These are phyloP conservation scores for Colletotrichum nymphaeae DNA, from an alignment of 2,329 filamentous ascomycete genomes.

Conservation along the genomic window DNA sequence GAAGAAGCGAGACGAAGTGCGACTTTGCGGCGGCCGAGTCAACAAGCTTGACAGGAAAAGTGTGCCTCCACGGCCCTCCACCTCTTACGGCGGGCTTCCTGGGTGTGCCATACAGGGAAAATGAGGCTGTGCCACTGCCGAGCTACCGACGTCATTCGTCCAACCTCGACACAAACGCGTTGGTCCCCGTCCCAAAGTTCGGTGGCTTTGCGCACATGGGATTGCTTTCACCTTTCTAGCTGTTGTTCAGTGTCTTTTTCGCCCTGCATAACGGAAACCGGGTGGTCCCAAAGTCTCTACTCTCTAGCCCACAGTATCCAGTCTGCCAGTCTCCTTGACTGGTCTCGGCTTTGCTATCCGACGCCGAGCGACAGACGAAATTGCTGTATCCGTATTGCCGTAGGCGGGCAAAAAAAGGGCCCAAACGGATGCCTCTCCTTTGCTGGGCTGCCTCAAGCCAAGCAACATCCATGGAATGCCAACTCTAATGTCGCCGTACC, in stretches of 20 bases:
- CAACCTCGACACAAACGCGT: slow-evolving; percentile 4
- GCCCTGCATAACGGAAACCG: not conserved
- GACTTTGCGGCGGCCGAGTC: not conserved
- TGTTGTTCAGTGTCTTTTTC: not conserved
- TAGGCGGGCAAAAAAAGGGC: not conserved
- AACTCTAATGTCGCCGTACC: slow-evolving; percentile 1
- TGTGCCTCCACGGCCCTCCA: not conserved
- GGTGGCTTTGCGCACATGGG: slow-evolving; percentile 26
- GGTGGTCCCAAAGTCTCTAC: not conserved
- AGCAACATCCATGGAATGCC: slow-evolving; percentile 22
- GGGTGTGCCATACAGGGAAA: not conserved
- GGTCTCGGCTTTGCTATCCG: slow-evolving; percentile 24
- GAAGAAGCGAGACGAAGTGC: not conserved
- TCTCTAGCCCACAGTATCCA: not conserved
- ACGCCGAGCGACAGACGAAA: slow-evolving; percentile 28
- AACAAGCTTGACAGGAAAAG: not conserved
- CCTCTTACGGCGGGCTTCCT: not conserved
- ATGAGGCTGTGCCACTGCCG: slow-evolving; percentile 31
- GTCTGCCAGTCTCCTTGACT: not conserved
- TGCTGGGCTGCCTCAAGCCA: slow-evolving; percentile 20
- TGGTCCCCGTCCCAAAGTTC: not conserved
- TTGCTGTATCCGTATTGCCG: slow-evolving; percentile 7
- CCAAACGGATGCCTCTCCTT: not conserved
- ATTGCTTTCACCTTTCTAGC: slow-evolving; percentile 6
- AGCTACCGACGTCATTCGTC: slow-evolving; percentile 35